Evolutionary conservation across 2,329 filamentous ascomycete genomes (phyloP).

Genomic region (Paraphoma sp.): DNA sequence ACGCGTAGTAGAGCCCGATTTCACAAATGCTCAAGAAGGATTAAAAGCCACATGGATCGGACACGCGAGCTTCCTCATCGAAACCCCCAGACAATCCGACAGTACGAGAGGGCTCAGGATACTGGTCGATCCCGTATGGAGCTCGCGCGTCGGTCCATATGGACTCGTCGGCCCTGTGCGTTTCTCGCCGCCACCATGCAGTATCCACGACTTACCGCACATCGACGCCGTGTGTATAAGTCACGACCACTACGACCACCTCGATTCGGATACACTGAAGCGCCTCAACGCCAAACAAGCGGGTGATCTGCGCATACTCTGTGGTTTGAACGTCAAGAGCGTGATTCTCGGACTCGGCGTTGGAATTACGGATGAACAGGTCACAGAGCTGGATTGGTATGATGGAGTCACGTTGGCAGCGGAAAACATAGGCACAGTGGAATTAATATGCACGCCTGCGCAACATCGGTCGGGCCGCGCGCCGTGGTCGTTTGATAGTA

Average conservation of each 20-base stretch:
- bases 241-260: conserved; percentile 65
- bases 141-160: conserved; percentile 56
- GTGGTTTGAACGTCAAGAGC: conserved; percentile 48
- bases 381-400: conserved; percentile 61
- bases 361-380: conserved; percentile 47
- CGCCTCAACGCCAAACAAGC: conserved; percentile 48
- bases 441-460: conserved; percentile 54
- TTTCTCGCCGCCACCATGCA: conserved; percentile 60
- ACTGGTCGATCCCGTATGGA: conserved; percentile 63
- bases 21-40: conserved; percentile 37
- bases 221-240: conserved; percentile 61
- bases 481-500: conserved; percentile 47
- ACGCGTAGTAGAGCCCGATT: conserved; percentile 50
- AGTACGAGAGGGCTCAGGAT: conserved; percentile 51
- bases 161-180: conserved; percentile 58
- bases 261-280: conserved; percentile 56
- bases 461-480: conserved; percentile 57
- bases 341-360: conserved; percentile 47
- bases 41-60: conserved; percentile 60
- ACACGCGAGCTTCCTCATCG: conserved; percentile 58
- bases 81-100: conserved; percentile 44
- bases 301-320: conserved; percentile 52
- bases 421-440: conserved; percentile 45
- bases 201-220: conserved; percentile 57
- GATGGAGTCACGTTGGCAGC: conserved; percentile 48